phyloP scores from a whole-genome alignment of 148 eudicot genomes.

The Rhododendron ferrugineum region DNA sequence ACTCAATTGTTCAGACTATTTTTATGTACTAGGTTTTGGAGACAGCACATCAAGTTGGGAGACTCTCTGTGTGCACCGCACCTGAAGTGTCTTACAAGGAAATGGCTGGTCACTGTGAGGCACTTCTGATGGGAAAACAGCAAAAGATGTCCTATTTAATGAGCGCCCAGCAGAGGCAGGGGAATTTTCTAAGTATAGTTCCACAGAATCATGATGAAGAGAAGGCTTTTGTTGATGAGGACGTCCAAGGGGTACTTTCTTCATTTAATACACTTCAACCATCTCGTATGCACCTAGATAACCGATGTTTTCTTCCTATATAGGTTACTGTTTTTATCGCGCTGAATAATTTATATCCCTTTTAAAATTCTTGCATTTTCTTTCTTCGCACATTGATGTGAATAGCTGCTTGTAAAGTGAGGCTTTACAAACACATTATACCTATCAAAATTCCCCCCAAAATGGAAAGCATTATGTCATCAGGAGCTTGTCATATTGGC shows the following conservation, averaged over 20 bases:
- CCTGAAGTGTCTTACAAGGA: conserved; percentile 79
- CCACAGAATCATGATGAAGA: conserved; percentile 22
- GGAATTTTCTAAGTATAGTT: conserved; percentile 20
- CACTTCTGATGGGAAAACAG: conserved; percentile 76
- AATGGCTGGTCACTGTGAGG: conserved; percentile 86
- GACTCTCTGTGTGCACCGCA: conserved; percentile 65
- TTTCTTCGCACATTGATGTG: not conserved
- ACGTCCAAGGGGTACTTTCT: conserved; percentile 25
- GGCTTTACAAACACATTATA: not conserved
- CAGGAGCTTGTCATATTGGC: not conserved
- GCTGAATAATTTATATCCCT: not conserved
- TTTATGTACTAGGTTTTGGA: conserved; percentile 54
- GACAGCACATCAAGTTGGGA: conserved; percentile 77
- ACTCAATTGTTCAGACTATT: not conserved
- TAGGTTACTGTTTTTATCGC: not conserved
- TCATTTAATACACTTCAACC: conserved; percentile 10
- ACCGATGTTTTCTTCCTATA: not conserved
- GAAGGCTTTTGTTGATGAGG: conserved; percentile 16
- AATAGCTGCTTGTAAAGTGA: not conserved
- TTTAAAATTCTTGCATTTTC: not conserved
- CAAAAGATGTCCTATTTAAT: conserved; percentile 80
- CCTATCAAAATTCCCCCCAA: not conserved
- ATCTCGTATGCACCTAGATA: not conserved
- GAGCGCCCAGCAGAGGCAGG: conserved; percentile 41
- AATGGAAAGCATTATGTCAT: not conserved